Base-by-base conservation (phyloP, 345 rosid species). In the Aegle marmelos region DNA sequence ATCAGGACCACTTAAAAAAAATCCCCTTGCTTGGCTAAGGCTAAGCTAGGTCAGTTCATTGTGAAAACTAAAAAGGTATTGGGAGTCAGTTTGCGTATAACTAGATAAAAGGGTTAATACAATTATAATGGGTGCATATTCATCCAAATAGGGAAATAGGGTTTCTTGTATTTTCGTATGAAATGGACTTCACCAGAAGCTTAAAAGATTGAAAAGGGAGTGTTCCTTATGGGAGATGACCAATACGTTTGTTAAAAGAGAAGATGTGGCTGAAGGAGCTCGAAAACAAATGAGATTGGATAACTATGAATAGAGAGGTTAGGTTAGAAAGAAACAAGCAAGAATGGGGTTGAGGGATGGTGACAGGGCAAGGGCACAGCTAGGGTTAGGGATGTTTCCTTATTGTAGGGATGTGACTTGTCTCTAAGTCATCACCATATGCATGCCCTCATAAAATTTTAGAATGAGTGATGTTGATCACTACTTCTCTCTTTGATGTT, bases 351-450 rank as follows among this genome's bases (percentile, higher is more conserved):
- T 69, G 79, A 65, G 75, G 64, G 69, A 85, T 59, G 84, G 83
- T 84, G 90, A 90, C 82, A 80, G 76, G 81, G 86, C 89, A 77
- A 78, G 85, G 86, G 83, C 84, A 82, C 87, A 82, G 83, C 87
- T 83, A 71, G 91, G 90, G 87, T 82, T 86, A 50, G 87, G 84
- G 86, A 85, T 87, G 93, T 80, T 84, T 85, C 89, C 79, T 75
- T 79, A 82, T 79, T 85, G 33, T n/a, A 37, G 10, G 59, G 90
- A 87, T 79, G 84, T 87, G 88, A 88, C 89, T 79, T 84, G 93
- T 87, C 89, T 69, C 66, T 68, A 37, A 79, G 71, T 75, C 86
- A 80, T 76, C 82, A 72, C 91, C 90, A 78, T 79, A 76, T 17
- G 22, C 57, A 17, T 17, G 62, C 85, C 76, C 74, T 79, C 24